phyloP scores from a whole-genome alignment of 1,284 basidiomycete species.

The Schizophyllum amplum region DNA sequence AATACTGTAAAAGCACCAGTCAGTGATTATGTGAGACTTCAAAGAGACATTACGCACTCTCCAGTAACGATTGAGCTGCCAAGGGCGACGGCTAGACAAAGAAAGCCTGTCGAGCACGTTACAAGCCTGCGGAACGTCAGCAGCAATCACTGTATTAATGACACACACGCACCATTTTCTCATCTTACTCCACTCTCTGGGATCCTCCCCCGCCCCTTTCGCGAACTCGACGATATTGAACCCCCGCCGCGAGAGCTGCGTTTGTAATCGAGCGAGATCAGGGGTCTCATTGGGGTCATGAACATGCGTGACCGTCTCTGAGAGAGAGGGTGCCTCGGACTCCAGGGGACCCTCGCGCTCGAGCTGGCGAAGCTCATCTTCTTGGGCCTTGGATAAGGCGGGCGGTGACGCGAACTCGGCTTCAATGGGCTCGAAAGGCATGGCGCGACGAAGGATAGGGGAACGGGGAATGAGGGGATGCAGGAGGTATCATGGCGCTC shows the following conservation, averaged over 20 bases:
- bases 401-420: conserved; percentile 23
- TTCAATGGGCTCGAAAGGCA: conserved; percentile 29
- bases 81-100: conserved; percentile 28
- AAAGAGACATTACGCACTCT: conserved; percentile 21
- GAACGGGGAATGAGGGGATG: neutral
- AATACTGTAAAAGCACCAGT: conserved; percentile 18
- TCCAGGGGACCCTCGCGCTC: conserved; percentile 19
- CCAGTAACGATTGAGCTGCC: conserved; percentile 32
- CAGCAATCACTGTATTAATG: neutral
- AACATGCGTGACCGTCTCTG: neutral
- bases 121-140: conserved; percentile 21
- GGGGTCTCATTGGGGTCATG: conserved; percentile 1
- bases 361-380: conserved; percentile 23
- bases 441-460: conserved; percentile 8
- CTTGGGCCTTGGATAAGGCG: conserved; percentile 21
- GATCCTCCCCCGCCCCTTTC: conserved; percentile 27
- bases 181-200: conserved; percentile 24
- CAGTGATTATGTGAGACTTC: neutral
- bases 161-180: conserved; percentile 24
- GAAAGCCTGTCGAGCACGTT: conserved; percentile 24
- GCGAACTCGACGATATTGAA: conserved; percentile 26
- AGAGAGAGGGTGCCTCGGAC: neutral
- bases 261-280: conserved; percentile 4
- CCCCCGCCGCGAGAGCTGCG: conserved; percentile 18
- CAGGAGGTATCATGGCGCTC: neutral